These are phyloP conservation scores for Triangularia setosa DNA, from an alignment of 2,329 filamentous ascomycete species.

Conservation along the genomic window DNA sequence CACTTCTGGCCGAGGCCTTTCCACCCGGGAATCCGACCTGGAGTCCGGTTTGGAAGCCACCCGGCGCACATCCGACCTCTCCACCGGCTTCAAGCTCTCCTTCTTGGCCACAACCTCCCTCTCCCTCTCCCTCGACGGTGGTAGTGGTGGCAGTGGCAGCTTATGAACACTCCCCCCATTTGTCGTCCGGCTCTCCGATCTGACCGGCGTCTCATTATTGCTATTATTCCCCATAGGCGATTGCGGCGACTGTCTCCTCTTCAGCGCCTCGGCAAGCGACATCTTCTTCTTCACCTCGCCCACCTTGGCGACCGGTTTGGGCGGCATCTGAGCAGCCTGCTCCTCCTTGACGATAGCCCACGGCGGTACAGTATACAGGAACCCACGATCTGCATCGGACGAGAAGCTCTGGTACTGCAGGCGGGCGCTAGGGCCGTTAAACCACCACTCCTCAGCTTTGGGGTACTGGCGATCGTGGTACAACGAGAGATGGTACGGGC, in stretches of 20 bases:
- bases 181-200: constrained; percentile 22
- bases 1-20: constrained; percentile 29
- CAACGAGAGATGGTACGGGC: constrained; percentile 51
- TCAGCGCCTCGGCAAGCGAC: constrained; percentile 58
- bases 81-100: constrained; percentile 20
- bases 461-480: constrained; percentile 47
- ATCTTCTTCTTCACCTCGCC: constrained; percentile 51
- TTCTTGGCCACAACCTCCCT: constrained; percentile 21
- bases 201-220: constrained; percentile 9
- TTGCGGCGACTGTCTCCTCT: constrained; percentile 38
- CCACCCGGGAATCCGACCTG: constrained; percentile 28
- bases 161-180: constrained; percentile 16
- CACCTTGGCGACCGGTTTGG: constrained; percentile 37
- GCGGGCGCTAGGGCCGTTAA: constrained; percentile 36
- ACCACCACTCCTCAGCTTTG: constrained; percentile 41
- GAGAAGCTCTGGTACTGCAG: constrained; percentile 57
- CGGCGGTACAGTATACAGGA: constrained; percentile 53
- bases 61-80: constrained; percentile 21
- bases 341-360: constrained; percentile 54
- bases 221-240: constrained; percentile 33
- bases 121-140: constrained; percentile 21
- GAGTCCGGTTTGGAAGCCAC: background rate
- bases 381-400: constrained; percentile 54
- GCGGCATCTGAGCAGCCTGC: constrained; percentile 30
- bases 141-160: constrained; percentile 4